Percentiles rank a stretch among this genome's conserved stretches.
phyloP scores from a whole-genome alignment of 768 basidiomycete genomes.

The Leccinum subgranulosum region DNA sequence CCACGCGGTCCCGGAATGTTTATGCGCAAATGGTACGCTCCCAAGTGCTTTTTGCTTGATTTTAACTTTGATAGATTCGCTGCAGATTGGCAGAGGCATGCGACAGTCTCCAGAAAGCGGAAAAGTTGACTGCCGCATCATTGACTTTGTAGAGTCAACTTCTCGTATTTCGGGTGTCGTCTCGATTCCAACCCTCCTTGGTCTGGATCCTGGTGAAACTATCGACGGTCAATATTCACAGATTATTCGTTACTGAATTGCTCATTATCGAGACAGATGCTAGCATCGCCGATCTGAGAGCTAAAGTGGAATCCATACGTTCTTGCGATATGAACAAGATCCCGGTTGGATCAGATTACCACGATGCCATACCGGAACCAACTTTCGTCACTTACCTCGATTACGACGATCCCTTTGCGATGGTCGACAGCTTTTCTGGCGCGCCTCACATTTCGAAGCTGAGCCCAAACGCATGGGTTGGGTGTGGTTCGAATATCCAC shows the following conservation, averaged over 20 bases:
- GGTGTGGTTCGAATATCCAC: conserved; percentile 66
- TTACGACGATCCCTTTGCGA: conserved; percentile 68
- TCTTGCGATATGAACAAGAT: conserved; percentile 4
- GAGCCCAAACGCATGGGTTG: conserved; percentile 74
- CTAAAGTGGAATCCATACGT: conserved; percentile 30
- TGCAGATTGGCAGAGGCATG: conserved; percentile 91
- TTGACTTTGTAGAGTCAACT: conserved; percentile 86
- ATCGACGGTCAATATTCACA: conserved; percentile 46
- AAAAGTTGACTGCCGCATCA: conserved; percentile 81
- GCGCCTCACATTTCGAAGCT: conserved; percentile 51
- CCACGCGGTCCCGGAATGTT: conserved; percentile 84
- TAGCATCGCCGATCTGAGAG: conserved; percentile 46
- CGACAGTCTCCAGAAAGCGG: conserved; percentile 76
- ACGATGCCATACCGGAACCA: conserved; percentile 47
- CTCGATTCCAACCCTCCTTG: conserved; percentile 80
- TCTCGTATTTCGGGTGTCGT: conserved; percentile 67
- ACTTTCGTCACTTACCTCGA: conserved; percentile 71
- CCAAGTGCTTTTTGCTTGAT: neutral
- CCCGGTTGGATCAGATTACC: conserved; percentile 17
- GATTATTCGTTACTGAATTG: neutral
- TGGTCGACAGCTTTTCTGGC: conserved; percentile 49
- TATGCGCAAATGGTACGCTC: conserved; percentile 85
- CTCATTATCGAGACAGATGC: conserved; percentile 40
- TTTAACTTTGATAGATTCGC: neutral
- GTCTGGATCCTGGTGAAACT: conserved; percentile 69